Evolutionary conservation across 83 land plant species (phyloP), one percentile per base, ranked within the genome.

Genomic region (Larix sibirica): DNA sequence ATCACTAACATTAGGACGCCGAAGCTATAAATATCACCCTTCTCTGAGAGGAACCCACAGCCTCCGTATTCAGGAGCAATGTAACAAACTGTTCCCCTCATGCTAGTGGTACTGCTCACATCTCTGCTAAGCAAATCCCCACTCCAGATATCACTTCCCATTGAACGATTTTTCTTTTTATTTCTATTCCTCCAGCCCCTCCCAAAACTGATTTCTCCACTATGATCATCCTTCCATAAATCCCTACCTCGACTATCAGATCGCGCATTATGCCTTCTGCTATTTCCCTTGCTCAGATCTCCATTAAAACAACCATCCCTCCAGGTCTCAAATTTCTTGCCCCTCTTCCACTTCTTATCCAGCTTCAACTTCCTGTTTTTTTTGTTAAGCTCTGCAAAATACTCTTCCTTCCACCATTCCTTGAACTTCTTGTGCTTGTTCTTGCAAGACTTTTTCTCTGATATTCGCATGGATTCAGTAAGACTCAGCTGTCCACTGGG

Each of bases 21-120:
- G 76, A 97, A 91, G 68, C 99, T 97, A 89, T 97, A 97, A 6
- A 97, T 93, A 81, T 97, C 99, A 17, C 96, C 87, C 88, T 96
- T 97, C 92, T 97, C 99, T 83, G 95, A 90, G 42, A 96, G 81
- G 62, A 84, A 88, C 2, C 95, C 96, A 66, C 88, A 88, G 0
- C 92, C 93, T 42, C 94, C 90, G 79, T 86, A 93, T 86, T 97
- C 99, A 9, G 99, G 99, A 0, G 99, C 99, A 6, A 94, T 91
- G 79, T 97, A 97, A 81, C 97, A 97, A 10, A 97, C 80, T 0
- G 99, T 97, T 9, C 99, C 99, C 85, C 99, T 91, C 99, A 97
- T 97, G 88, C 98, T 97, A 7, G 97, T 92, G 9, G 98, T 97
- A 90, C 99, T 97, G 86, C 95, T 96, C 13, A 97, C 85, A 76